phyloP scores from a whole-genome alignment of 2,329 filamentous ascomycete genomes.

The Beauveria australis region DNA sequence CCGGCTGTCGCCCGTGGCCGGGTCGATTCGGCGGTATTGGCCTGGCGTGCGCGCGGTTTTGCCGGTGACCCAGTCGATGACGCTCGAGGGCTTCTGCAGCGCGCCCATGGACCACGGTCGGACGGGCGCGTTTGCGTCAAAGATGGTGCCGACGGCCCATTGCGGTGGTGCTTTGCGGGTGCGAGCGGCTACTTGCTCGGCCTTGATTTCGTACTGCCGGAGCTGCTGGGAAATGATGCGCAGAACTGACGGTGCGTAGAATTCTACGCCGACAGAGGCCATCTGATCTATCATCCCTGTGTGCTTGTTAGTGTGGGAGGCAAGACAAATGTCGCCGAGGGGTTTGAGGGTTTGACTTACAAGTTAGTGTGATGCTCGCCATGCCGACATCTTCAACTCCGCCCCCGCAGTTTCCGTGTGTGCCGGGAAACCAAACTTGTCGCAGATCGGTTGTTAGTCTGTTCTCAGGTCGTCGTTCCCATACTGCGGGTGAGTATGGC shows the following conservation, averaged over 20 bases:
- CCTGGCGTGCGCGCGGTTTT: slow-evolving; percentile 37
- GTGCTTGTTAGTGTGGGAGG: neutral
- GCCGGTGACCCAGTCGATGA: slow-evolving; percentile 37
- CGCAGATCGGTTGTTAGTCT: slow-evolving; percentile 34
- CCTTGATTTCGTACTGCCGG: slow-evolving; percentile 24
- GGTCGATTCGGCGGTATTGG: slow-evolving; percentile 37
- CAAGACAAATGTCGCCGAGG: neutral
- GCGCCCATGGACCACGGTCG: slow-evolving; percentile 41
- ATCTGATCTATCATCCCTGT: slow-evolving; percentile 51
- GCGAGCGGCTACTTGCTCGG: slow-evolving; percentile 7
- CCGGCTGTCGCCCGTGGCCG: slow-evolving; percentile 27
- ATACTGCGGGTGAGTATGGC: slow-evolving; percentile 47
- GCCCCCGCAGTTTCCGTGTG: slow-evolving; percentile 63
- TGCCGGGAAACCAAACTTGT: slow-evolving; percentile 61
- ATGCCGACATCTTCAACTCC: slow-evolving; percentile 50
- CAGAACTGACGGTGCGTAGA: slow-evolving; percentile 32
- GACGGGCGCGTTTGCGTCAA: slow-evolving; percentile 36
- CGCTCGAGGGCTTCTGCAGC: slow-evolving; percentile 30
- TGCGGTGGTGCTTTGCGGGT: neutral
- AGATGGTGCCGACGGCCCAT: slow-evolving; percentile 44
- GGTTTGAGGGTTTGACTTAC: slow-evolving; percentile 20
- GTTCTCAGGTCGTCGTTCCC: slow-evolving; percentile 36
- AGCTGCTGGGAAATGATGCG: slow-evolving; percentile 30
- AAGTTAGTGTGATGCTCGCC: slow-evolving; percentile 30
- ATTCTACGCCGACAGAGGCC: slow-evolving; percentile 42